These are phyloP conservation scores for Flaveria floridana DNA, from an alignment of 140 eudicot genomes.

Conservation along the genomic window DNA sequence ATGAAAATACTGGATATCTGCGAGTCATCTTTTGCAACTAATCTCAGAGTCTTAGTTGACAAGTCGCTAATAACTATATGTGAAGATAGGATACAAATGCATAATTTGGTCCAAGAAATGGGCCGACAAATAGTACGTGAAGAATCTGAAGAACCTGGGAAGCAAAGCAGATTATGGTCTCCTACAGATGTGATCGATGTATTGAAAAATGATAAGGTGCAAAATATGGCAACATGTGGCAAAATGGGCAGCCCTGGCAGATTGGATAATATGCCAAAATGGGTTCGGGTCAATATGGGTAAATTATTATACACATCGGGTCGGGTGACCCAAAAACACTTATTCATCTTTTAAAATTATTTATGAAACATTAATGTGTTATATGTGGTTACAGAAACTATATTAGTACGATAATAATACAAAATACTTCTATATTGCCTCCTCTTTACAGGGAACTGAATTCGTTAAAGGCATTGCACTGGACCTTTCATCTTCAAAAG, in stretches of 20 bases:
- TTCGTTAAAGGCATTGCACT: constrained; percentile 35
- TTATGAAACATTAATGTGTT: background rate
- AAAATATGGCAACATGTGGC: background rate
- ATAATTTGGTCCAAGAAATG: constrained; percentile 42
- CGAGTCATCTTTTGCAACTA: constrained; percentile 22
- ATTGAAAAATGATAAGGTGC: constrained; percentile 36
- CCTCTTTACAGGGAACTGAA: constrained; percentile 34
- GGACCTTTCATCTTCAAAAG: constrained; percentile 29
- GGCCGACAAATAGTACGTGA: constrained; percentile 33
- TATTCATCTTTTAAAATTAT: background rate
- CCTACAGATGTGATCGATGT: constrained; percentile 32
- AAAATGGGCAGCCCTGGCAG: background rate
- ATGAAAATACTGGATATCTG: constrained; percentile 20
- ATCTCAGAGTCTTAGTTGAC: constrained; percentile 29
- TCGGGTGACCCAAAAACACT: background rate
- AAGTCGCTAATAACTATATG: constrained; percentile 24
- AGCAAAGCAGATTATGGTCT: constrained; percentile 37
- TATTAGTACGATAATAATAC: background rate
- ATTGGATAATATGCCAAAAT: background rate
- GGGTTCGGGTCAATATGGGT: background rate
- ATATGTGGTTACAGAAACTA: background rate
- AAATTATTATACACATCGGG: background rate
- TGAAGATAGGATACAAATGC: constrained; percentile 37
- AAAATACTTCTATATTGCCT: background rate
- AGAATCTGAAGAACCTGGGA: constrained; percentile 28